Evolutionary conservation across 148 eudicot species (phyloP).

Genomic region (Amaranthus palmeri): DNA sequence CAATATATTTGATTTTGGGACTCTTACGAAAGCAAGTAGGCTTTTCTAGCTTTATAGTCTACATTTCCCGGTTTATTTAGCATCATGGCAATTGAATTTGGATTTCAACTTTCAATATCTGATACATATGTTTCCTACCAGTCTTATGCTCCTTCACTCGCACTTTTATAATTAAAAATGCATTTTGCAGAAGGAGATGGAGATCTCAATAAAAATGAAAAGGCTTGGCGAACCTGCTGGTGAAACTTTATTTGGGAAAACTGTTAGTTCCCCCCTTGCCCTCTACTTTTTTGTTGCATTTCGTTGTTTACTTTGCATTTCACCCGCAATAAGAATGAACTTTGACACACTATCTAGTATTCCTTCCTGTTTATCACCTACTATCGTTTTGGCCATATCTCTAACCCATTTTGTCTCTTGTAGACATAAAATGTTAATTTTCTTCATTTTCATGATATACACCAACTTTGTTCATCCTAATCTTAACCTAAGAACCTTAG

Average conservation of each 20-base stretch:
- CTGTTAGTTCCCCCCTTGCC: conserved; percentile 39
- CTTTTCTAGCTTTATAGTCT: not conserved
- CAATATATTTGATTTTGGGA: conserved; percentile 83
- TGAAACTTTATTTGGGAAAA: conserved; percentile 75
- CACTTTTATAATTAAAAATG: not conserved
- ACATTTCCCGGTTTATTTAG: no score
- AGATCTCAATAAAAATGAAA: conserved; percentile 52
- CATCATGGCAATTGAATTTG: not conserved
- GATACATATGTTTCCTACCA: not conserved
- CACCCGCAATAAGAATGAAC: no score
- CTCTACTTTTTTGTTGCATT: not conserved
- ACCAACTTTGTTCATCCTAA: no score
- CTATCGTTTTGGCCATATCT: no score
- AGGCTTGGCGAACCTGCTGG: conserved; percentile 83
- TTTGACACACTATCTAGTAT: no score
- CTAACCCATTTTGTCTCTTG: no score
- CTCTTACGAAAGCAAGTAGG: conserved; percentile 92
- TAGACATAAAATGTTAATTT: no score
- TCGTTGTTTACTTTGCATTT: not conserved
- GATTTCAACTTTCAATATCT: not conserved
- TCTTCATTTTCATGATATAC: no score
- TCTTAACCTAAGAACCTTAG: no score
- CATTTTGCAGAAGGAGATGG: conserved; percentile 68
- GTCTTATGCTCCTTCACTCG: not conserved
- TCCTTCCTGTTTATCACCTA: no score